phyloP scores from a whole-genome alignment of 345 rosid species.

The Populus tremula region DNA sequence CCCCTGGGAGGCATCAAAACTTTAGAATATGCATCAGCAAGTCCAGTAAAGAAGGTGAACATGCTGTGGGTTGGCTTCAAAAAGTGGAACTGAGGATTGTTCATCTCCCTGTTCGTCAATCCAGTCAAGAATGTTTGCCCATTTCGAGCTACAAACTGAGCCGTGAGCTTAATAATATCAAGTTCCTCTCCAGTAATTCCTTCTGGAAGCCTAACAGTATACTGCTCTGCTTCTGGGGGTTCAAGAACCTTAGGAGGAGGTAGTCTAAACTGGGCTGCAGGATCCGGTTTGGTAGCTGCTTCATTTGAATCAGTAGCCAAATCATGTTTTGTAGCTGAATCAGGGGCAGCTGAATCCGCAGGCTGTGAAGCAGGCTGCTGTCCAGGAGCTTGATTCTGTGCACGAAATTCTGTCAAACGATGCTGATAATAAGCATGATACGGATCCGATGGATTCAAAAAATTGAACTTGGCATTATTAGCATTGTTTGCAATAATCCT shows the following conservation, averaged over 20 bases:
- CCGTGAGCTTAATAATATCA: conserved; percentile 78
- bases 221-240: conserved; percentile 75
- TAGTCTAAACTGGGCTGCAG: conserved; percentile 56
- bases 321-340: conserved; percentile 31
- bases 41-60: conserved; percentile 69
- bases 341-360: conserved; percentile 37
- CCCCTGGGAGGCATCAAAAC: conserved; percentile 78
- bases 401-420: conserved; percentile 60
- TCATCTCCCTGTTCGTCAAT: conserved; percentile 65
- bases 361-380: conserved; percentile 33
- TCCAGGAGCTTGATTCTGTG: conserved; percentile 50
- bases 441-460: conserved; percentile 61
- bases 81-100: conserved; percentile 75
- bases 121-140: conserved; percentile 72
- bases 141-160: conserved; percentile 83
- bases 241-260: conserved; percentile 57
- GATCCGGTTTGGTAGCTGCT: conserved; percentile 48
- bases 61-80: conserved; percentile 87
- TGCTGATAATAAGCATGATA: conserved; percentile 80
- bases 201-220: conserved; percentile 72
- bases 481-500: conserved; percentile 66
- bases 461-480: conserved; percentile 68
- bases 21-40: conserved; percentile 77
- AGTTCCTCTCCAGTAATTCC: conserved; percentile 80
- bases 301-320: conserved; percentile 29